Evolutionary conservation across 176 grass and related monocot species (phyloP).

Genomic region (Alloteropsis semialata): DNA sequence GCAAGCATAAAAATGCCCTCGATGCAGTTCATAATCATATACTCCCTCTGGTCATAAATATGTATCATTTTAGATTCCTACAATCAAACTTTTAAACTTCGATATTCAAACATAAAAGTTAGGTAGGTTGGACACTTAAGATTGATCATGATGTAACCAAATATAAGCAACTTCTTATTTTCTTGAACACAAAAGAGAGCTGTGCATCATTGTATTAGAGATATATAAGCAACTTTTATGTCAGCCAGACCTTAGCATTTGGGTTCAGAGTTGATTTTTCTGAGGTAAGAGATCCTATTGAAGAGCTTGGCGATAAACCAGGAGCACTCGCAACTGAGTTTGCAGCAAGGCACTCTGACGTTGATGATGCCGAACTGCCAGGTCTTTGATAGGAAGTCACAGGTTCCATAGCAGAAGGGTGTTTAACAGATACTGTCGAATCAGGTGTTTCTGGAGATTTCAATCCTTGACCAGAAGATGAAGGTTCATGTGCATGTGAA

Average conservation of each 20-base stretch:
- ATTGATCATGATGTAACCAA: no score
- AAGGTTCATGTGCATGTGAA: conserved; percentile 31
- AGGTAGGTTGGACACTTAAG: background rate
- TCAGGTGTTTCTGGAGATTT: conserved; percentile 29
- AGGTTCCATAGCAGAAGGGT: conserved; percentile 22
- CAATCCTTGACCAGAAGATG: conserved; percentile 36
- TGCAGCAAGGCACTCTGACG: conserved; percentile 39
- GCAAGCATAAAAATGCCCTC: background rate
- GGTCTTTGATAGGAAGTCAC: conserved; percentile 41
- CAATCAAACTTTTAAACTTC: background rate
- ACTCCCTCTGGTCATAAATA: background rate
- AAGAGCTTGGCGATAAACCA: conserved; percentile 61
- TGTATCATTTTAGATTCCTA: background rate
- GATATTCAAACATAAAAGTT: background rate
- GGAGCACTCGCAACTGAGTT: conserved; percentile 48
- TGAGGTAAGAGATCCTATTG: conserved; percentile 60
- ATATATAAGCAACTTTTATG: no score
- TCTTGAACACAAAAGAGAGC: no score
- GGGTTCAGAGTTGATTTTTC: conserved; percentile 65
- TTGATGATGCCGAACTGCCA: conserved; percentile 50
- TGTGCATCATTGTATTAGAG: no score
- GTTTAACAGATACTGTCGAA: conserved; percentile 40
- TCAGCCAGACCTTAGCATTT: conserved; percentile 58
- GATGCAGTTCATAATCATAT: background rate
- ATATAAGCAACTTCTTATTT: no score